These are phyloP conservation scores for Aphanomyces stellatus DNA, from an alignment of 352 stramenopile species.

Conservation along the genomic window DNA sequence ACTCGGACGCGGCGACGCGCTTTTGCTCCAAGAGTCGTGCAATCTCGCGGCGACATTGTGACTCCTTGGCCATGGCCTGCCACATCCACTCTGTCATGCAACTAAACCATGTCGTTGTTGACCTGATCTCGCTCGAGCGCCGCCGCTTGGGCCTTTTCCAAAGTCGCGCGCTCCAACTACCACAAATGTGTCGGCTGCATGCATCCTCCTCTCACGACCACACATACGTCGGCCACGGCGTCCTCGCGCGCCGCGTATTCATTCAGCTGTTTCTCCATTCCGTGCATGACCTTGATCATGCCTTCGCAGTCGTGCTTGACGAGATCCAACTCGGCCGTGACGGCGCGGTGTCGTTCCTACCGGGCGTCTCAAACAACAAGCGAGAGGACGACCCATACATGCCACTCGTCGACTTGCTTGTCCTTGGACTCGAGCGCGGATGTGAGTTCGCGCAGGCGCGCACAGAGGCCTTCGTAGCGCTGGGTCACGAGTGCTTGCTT, in stretches of 20 bases:
- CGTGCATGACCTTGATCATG: constrained; percentile 73
- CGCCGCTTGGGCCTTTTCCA: constrained; percentile 53
- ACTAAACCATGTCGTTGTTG: not conserved
- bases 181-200: not conserved
- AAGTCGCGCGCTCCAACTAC: constrained; percentile 63
- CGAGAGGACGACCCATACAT: constrained; percentile 27
- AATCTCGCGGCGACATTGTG: constrained; percentile 59
- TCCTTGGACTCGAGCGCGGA: constrained; percentile 45
- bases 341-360: constrained; percentile 1
- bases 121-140: constrained; percentile 75
- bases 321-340: constrained; percentile 40
- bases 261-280: constrained; percentile 76
- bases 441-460: constrained; percentile 53
- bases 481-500: constrained; percentile 52
- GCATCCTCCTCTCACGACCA: not conserved
- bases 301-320: constrained; percentile 69
- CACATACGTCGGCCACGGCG: constrained; percentile 48
- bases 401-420: constrained; percentile 38
- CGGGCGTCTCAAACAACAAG: not conserved
- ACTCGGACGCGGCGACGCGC: constrained; percentile 33
- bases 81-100: not conserved
- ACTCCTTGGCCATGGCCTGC: constrained; percentile 27
- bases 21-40: constrained; percentile 50
- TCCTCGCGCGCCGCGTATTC: constrained; percentile 69
- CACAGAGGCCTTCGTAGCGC: constrained; percentile 66